Percentiles rank a stretch among this genome's conserved stretches.
phyloP scores from a whole-genome alignment of 2,329 filamentous ascomycete species.

The Lecanicillium sp. region DNA sequence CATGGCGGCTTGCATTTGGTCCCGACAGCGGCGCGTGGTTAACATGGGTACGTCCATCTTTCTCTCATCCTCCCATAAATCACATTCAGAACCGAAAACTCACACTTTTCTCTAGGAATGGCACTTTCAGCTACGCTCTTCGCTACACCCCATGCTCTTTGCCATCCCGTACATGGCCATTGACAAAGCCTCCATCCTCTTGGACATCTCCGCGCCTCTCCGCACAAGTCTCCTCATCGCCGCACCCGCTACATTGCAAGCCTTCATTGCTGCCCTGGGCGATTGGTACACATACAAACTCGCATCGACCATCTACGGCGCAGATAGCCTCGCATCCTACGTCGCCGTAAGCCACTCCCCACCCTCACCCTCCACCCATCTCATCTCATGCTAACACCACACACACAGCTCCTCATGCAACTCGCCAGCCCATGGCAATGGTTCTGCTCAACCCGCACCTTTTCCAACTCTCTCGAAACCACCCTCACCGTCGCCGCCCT shows the following conservation, averaged over 20 bases:
- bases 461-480: conserved; percentile 93
- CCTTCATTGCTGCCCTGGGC: conserved; percentile 64
- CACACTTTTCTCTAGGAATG: conserved; percentile 64
- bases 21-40: conserved; percentile 73
- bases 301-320: conserved; percentile 65
- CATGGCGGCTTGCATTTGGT: conserved; percentile 85
- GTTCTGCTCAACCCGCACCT: conserved; percentile 87
- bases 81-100: conserved; percentile 7
- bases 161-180: conserved; percentile 62
- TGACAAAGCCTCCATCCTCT: conserved; percentile 45
- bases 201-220: conserved; percentile 45
- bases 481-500: conserved; percentile 75
- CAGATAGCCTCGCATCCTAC: conserved; percentile 53
- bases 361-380: not conserved
- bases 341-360: conserved; percentile 61
- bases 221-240: conserved; percentile 62
- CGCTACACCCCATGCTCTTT: conserved; percentile 85
- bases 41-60: conserved; percentile 68
- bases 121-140: conserved; percentile 78
- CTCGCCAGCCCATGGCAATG: conserved; percentile 69
- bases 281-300: conserved; percentile 89
- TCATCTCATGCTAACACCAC: not conserved
- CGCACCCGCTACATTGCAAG: conserved; percentile 70
- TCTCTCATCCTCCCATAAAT: too few relatives aligned
- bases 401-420: conserved; percentile 25